Conservation (phyloP, 129 eudicot species). For the sunflower (Helianthus annuus) region HanXRQr2.0-SUNRISE NC_035438.2:7228753-7229252, state of each 20-base stretch:
- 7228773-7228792: constrained; percentile 37
- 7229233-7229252: constrained; percentile 1
- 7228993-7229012: not conserved
- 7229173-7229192: constrained; percentile 15
- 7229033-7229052: not conserved
- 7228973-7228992: not conserved
- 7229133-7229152: constrained; percentile 6
- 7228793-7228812: not conserved
- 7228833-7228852: too few species aligned
- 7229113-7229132: constrained; percentile 26
- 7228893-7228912: not conserved
- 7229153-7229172: constrained; percentile 15
- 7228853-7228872: too few species aligned
- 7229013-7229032: not conserved
- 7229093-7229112: constrained; percentile 12
- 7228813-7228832: not conserved
- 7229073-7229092: not conserved
- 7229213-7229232: not conserved
- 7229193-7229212: not conserved
- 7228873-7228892: not conserved
- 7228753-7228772: not conserved
- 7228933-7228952: not conserved
- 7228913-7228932: not conserved
- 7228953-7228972: not conserved
- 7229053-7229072: not conserved